These are phyloP conservation scores for Talaromyces sp. DNA, from an alignment of 2,329 filamentous ascomycete genomes.

Conservation along the genomic window DNA sequence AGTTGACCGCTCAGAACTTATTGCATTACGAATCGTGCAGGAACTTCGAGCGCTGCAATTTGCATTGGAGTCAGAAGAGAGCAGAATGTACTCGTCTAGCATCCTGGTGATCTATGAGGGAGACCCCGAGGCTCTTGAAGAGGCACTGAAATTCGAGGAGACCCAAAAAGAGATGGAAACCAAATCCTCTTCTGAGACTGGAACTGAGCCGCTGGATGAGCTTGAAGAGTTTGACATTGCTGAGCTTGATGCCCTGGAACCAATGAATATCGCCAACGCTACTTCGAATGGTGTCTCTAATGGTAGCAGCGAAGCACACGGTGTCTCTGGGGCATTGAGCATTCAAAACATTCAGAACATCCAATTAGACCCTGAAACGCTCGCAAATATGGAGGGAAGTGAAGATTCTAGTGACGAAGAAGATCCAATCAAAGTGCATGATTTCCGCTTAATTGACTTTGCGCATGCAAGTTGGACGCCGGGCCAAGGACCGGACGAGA, in stretches of 20 bases:
- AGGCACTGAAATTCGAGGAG: conserved; percentile 45
- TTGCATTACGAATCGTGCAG: conserved; percentile 40
- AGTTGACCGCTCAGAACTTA: conserved; percentile 42
- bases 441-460: conserved; percentile 91
- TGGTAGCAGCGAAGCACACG: not conserved
- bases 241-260: conserved; percentile 8
- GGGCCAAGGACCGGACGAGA: conserved; percentile 81
- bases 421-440: conserved; percentile 63
- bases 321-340: not conserved
- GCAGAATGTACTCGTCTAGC: conserved; percentile 64
- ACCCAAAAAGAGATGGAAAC: conserved; percentile 34
- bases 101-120: conserved; percentile 65
- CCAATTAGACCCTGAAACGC: conserved; percentile 29
- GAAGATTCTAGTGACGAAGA: conserved; percentile 55
- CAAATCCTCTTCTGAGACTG: conserved; percentile 21
- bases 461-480: conserved; percentile 84
- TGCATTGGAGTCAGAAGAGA: conserved; percentile 55
- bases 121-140: conserved; percentile 53
- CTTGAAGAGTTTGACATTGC: conserved; percentile 21
- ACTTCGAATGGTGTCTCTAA: not conserved
- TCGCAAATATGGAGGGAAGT: conserved; percentile 45
- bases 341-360: not conserved
- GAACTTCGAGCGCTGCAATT: conserved; percentile 45
- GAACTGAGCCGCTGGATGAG: conserved; percentile 30
- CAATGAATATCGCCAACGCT: conserved; percentile 20